Evolutionary conservation across 2,329 filamentous ascomycete species (phyloP).

Genomic region (Lomentospora prolificans): DNA sequence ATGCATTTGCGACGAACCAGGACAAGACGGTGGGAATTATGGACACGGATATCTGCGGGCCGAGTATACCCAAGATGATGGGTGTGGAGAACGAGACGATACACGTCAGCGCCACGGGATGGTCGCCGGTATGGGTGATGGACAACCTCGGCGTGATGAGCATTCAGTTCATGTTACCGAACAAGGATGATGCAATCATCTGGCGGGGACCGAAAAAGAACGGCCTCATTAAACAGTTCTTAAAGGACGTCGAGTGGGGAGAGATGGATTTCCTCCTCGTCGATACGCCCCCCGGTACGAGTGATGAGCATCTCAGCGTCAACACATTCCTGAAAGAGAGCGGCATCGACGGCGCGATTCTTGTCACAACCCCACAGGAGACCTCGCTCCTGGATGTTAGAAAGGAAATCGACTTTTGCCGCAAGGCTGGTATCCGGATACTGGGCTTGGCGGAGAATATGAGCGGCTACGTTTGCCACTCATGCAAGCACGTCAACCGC

Average conservation of each 20-base stretch:
- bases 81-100: constrained; percentile 90
- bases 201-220: constrained; percentile 99
- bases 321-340: constrained; percentile 86
- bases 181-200: constrained; percentile 88
- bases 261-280: constrained; percentile 87
- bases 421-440: constrained; percentile 82
- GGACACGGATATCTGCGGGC: constrained; percentile 97
- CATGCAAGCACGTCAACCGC: constrained; percentile 70
- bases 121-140: constrained; percentile 91
- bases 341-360: constrained; percentile 84
- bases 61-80: constrained; percentile 98
- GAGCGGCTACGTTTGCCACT: constrained; percentile 92
- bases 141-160: constrained; percentile 96
- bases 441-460: constrained; percentile 95
- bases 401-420: constrained; percentile 96
- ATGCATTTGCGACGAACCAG: constrained; percentile 77
- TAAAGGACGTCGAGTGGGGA: constrained; percentile 98
- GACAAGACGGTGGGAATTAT: constrained; percentile 80
- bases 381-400: constrained; percentile 84
- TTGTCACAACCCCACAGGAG: constrained; percentile 93
- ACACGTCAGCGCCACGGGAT: constrained; percentile 78
- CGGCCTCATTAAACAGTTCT: constrained; percentile 91
- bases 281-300: constrained; percentile 91
- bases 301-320: constrained; percentile 89
- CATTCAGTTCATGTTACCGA: constrained; percentile 96